Conservation (phyloP, 768 basidiomycete species). For the Serendipita sp. region DNA sequence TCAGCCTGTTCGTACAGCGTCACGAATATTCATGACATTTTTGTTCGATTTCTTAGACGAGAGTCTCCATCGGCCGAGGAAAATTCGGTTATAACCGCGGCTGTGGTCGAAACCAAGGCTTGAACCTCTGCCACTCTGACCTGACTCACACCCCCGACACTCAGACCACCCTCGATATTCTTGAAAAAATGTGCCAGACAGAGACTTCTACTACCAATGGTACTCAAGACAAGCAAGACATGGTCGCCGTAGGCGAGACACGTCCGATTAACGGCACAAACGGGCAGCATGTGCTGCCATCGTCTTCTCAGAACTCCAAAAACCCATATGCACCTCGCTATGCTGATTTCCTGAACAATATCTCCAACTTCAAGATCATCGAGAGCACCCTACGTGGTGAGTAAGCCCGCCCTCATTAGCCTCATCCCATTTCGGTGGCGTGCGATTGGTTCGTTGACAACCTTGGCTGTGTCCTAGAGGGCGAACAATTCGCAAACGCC, state of each 20-base stretch:
- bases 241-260: constrained; percentile 1
- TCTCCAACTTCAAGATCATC: constrained; percentile 91
- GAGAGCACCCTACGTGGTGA: constrained; percentile 88
- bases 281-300: neutral
- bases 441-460: neutral
- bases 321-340: constrained; percentile 88
- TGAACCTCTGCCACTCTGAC: neutral
- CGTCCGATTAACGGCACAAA: neutral
- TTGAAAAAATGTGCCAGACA: constrained; percentile 5
- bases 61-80: no score
- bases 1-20: no score
- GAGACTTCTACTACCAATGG: neutral
- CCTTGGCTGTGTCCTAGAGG: constrained; percentile 41
- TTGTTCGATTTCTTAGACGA: no score
- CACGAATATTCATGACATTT: no score
- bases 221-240: constrained; percentile 3
- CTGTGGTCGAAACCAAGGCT: neutral
- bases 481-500: constrained; percentile 97
- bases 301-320: constrained; percentile 21
- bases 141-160: neutral
- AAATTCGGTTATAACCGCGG: no score
- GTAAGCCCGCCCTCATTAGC: constrained; percentile 14
- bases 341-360: constrained; percentile 80
- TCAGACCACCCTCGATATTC: neutral
- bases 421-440: no score